A percentile compares a stretch with the other conserved stretches of the same genome.
Conservation (phyloP, 2,329 filamentous ascomycete species). For the Aciculosporium take region DNA sequence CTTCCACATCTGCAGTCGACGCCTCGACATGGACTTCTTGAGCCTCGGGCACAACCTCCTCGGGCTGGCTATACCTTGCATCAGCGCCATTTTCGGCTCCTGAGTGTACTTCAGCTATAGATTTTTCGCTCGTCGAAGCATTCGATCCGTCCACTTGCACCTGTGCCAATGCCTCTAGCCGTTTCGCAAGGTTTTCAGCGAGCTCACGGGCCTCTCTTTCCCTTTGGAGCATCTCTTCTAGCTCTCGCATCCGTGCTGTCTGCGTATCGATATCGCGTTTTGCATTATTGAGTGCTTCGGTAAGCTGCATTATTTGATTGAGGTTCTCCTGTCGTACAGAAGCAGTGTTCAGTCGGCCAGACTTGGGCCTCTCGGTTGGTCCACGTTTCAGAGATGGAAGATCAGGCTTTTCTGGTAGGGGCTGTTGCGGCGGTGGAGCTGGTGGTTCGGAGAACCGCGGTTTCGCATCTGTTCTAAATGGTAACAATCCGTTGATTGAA, state of each 20-base stretch:
- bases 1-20: slow-evolving; percentile 14
- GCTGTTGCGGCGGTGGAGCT: slow-evolving; percentile 83
- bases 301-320: slow-evolving; percentile 69
- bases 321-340: slow-evolving; percentile 44
- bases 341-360: slow-evolving; percentile 36
- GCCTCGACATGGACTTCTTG: not conserved
- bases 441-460: slow-evolving; percentile 84
- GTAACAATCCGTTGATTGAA: slow-evolving; percentile 36
- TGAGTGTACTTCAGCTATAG: slow-evolving; percentile 11
- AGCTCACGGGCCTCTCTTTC: slow-evolving; percentile 71
- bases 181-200: slow-evolving; percentile 69
- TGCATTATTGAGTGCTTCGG: slow-evolving; percentile 69
- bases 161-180: slow-evolving; percentile 43
- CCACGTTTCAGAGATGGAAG: slow-evolving; percentile 58
- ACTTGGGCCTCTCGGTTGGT: slow-evolving; percentile 61
- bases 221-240: slow-evolving; percentile 59
- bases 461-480: slow-evolving; percentile 59
- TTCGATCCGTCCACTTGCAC: slow-evolving; percentile 17
- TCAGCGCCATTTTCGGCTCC: slow-evolving; percentile 7
- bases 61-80: not conserved
- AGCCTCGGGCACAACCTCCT: not conserved
- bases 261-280: slow-evolving; percentile 83
- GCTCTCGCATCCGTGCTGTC: slow-evolving; percentile 59
- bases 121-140: slow-evolving; percentile 11
- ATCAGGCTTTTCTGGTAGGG: slow-evolving; percentile 85